Evolutionary conservation across 805 yeast genomes (phyloP).

Genomic region (Cyberlindnera saturnus): DNA sequence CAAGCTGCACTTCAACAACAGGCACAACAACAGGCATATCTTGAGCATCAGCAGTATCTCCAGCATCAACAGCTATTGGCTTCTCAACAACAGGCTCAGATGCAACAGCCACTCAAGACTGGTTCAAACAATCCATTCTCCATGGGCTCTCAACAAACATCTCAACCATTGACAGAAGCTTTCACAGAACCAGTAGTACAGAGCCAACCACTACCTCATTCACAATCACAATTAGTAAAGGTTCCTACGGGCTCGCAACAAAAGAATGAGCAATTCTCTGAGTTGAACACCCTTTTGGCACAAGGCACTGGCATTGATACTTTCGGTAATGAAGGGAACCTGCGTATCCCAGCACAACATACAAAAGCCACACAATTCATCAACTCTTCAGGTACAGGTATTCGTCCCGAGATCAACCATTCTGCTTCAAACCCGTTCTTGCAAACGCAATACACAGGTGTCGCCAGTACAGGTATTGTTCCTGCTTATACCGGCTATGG

Average conservation of each 20-base stretch:
- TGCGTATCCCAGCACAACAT: conserved; percentile 88
- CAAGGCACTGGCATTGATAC: conserved; percentile 92
- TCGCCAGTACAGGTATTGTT: conserved; percentile 57
- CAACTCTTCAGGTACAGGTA: conserved; percentile 84
- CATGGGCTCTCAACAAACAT: conserved; percentile 17
- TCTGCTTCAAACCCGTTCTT: conserved; percentile 33
- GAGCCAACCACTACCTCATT: conserved; percentile 10
- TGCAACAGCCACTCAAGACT: conserved; percentile 48
- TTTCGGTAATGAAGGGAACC: conserved; percentile 80
- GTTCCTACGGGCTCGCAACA: conserved; percentile 48
- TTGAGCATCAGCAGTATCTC: conserved; percentile 18
- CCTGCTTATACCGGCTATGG: conserved; percentile 93
- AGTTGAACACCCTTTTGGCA: conserved; percentile 71
- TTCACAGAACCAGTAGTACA: background rate
- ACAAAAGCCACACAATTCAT: conserved; percentile 76
- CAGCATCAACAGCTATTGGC: conserved; percentile 12
- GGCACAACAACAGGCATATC: conserved; percentile 10
- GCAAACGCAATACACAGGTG: conserved; percentile 69
- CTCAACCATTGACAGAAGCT: conserved; percentile 43
- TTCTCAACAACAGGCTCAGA: conserved; percentile 6
- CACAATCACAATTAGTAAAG: conserved; percentile 32
- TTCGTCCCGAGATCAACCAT: conserved; percentile 27
- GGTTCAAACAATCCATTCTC: conserved; percentile 83
- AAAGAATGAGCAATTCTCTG: conserved; percentile 56
- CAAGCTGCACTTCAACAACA: conserved; percentile 34